A percentile compares a stretch with the other conserved stretches of the same genome.
These are phyloP conservation scores for Plectranthus barbatus DNA, from an alignment of 257 asterid species.

Conservation along the genomic window DNA sequence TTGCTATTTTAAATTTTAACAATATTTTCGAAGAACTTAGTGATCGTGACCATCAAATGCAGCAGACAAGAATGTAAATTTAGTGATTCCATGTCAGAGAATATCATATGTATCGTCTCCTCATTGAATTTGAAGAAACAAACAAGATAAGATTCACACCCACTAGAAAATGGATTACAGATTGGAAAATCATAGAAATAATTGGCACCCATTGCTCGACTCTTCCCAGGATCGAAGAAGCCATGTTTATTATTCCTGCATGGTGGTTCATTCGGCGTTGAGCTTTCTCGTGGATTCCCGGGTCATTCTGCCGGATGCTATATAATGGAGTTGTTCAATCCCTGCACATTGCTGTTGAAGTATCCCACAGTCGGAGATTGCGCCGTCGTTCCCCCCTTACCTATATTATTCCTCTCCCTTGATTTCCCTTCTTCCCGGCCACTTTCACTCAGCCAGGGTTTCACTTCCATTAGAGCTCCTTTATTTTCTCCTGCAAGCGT, in stretches of 20 bases:
- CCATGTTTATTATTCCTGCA: not conserved
- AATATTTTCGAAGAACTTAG: too few relatives aligned
- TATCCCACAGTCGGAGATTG: constrained; percentile 30
- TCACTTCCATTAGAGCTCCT: constrained; percentile 72
- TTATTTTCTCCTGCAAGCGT: constrained; percentile 71
- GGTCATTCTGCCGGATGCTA: constrained; percentile 37
- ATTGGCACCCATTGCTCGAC: constrained; percentile 3
- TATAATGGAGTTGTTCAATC: constrained; percentile 68
- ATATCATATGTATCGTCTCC: not conserved
- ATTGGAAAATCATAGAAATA: constrained; percentile 24
- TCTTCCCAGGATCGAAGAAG: not conserved
- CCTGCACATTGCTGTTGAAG: constrained; percentile 78
- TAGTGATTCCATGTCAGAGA: not conserved
- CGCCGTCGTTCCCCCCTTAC: not conserved
- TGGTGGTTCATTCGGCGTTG: constrained; percentile 2
- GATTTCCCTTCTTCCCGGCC: constrained; percentile 25
- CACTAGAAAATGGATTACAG: constrained; percentile 19
- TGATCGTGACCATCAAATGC: too few relatives aligned
- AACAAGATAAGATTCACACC: constrained; percentile 5
- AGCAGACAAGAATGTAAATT: not conserved
- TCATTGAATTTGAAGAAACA: constrained; percentile 10
- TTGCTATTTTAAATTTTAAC: too few relatives aligned
- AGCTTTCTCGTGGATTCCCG: constrained; percentile 57
- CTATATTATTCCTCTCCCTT: constrained; percentile 13
- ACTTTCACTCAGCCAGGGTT: constrained; percentile 19